phyloP scores from a whole-genome alignment of 257 asterid genomes.

The Solanum paucissectum region DNA sequence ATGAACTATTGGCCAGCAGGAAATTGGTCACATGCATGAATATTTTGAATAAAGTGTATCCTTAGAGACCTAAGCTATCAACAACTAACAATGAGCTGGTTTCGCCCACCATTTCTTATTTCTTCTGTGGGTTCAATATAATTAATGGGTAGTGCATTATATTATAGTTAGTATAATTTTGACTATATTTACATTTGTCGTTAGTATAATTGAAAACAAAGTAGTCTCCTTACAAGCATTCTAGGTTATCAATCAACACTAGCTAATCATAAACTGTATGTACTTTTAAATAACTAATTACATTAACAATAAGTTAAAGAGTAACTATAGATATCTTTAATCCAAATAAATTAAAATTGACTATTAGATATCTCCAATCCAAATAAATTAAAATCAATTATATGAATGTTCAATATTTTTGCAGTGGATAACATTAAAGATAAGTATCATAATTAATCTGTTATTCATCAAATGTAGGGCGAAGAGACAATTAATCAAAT shows the following conservation, averaged over 20 bases:
- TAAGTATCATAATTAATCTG: not conserved
- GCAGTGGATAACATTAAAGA: not conserved
- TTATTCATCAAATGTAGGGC: not conserved
- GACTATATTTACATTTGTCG: not conserved
- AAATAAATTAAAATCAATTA: too few relatives aligned
- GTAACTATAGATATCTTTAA: too few relatives aligned
- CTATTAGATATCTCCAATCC: too few relatives aligned
- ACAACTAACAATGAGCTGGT: not conserved
- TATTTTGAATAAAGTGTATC: not conserved
- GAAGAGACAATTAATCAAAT: not conserved
- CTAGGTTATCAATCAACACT: not conserved
- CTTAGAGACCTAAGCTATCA: not conserved
- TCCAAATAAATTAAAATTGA: too few relatives aligned
- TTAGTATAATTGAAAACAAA: not conserved
- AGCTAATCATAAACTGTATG: not conserved
- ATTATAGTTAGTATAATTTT: too few relatives aligned
- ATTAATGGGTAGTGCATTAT: not conserved
- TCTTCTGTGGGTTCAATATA: not conserved
- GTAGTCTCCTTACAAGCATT: not conserved
- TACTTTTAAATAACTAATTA: too few relatives aligned
- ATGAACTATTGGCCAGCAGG: not conserved
- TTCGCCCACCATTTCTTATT: not conserved
- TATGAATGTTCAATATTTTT: not conserved
- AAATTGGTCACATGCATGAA: too few relatives aligned
- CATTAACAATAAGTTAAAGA: not conserved